Base-by-base conservation (phyloP, 768 basidiomycete genomes). In the Lentinula edodes region DNA sequence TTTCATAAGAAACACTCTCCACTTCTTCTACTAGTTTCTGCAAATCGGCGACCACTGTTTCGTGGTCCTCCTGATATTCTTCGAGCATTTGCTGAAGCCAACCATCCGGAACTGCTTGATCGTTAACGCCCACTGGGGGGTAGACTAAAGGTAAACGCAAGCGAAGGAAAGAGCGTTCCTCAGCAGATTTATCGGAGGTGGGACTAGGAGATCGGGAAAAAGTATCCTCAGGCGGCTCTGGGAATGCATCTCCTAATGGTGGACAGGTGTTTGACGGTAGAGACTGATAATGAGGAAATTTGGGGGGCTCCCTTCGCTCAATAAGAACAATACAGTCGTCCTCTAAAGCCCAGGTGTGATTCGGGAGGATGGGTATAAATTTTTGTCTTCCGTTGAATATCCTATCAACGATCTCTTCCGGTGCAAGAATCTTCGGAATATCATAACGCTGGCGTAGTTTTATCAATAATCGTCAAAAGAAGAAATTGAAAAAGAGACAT, bases 351-450 rank as follows among this genome's bases (percentile, higher is more conserved):
- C 58, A 59, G 3, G 48, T 51, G 23, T 59, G 58, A 32, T 59
- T 59, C n/a, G 58, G 58, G 10, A 59, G 18, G 20, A 59, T 28
- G 9, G 58, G 58, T 36, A 59, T 59, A n/a, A 59, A 50, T 15
- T 50, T 32, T n/a, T 9, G 15, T 50, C 42, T 51, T 38, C 36
- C 34, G 10, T 46, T 15, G n/a, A 59, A 59, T 28, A 59, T 59
- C 12, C 32, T 46, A 28, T 2, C 13, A 41, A 59, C 58, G 34
- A 59, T 46, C 16, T 59, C 46, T 34, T 59, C 34, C 8, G 15
- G 7, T 20, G 58, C 32, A 15, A 59, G 43, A 38, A 16, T 20
- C 38, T 35, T 18, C 23, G 58, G 28, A 36, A 59, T 38, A 50
- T 39, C 28, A 32, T 59, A 59, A 50, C 58, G 58, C 58, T 59